phyloP scores from a whole-genome alignment of 495 filamentous ascomycete genomes.

The Xylaria nigripes region DNA sequence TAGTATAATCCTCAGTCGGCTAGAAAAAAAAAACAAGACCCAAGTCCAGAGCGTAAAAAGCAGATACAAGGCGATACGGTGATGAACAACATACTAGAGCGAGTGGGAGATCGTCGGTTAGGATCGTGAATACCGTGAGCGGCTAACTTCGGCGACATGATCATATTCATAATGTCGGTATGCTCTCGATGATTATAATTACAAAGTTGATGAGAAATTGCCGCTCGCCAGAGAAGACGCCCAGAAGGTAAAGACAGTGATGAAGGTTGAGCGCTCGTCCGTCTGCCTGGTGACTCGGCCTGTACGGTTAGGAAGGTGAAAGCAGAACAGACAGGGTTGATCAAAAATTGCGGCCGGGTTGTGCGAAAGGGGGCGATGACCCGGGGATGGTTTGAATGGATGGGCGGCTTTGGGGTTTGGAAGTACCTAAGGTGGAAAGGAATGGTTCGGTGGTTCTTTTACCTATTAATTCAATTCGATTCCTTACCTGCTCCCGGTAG shows the following conservation, averaged over 20 bases:
- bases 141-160: conserved; percentile 50
- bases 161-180: conserved; percentile 41
- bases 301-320: not conserved
- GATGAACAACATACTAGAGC: conserved; percentile 48
- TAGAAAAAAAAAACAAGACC: not conserved
- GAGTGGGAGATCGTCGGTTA: conserved; percentile 60
- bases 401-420: not conserved
- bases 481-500: not conserved
- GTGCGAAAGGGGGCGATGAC: conserved; percentile 11
- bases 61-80: not conserved
- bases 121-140: conserved; percentile 57
- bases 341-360: conserved; percentile 10
- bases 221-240: not conserved
- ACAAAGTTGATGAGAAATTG: not conserved
- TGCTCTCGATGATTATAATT: not conserved
- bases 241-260: not conserved
- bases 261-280: not conserved
- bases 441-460: conserved; percentile 1
- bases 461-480: not conserved
- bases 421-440: not conserved
- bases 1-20: not conserved
- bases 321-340: not conserved
- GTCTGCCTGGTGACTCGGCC: not conserved
- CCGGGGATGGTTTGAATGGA: not conserved
- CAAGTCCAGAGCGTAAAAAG: not conserved